Evolutionary conservation across 441 rosid genomes (phyloP).

Genomic region (Erysimum cheiri): DNA sequence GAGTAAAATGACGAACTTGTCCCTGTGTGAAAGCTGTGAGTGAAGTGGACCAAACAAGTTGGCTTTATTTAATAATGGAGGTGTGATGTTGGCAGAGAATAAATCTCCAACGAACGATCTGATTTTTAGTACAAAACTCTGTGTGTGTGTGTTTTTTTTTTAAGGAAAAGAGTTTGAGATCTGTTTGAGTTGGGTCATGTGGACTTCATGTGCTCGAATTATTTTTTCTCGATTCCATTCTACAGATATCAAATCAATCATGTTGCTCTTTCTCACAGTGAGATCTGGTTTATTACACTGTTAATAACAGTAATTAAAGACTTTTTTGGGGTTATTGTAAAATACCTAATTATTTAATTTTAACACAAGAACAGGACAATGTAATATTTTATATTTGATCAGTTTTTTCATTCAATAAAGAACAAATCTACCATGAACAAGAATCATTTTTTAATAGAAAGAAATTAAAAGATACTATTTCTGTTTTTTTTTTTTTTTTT

Average conservation of each 20-base stretch:
- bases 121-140: background rate
- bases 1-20: background rate
- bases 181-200: background rate
- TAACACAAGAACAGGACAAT: too few relatives aligned
- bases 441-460: too few relatives aligned
- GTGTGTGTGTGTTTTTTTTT: background rate
- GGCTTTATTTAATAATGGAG: conserved; percentile 25
- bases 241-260: background rate
- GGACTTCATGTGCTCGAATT: conserved; percentile 18
- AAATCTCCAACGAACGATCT: conserved; percentile 9
- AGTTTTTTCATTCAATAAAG: too few relatives aligned
- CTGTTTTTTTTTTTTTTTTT: too few relatives aligned
- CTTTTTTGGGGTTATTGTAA: too few relatives aligned
- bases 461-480: too few relatives aligned
- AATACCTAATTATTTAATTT: background rate
- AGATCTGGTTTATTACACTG: background rate
- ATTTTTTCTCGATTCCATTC: background rate
- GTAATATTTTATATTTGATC: too few relatives aligned
- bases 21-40: conserved; percentile 2
- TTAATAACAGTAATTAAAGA: background rate
- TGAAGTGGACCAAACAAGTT: conserved; percentile 25
- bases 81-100: conserved; percentile 4
- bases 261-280: background rate
- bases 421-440: too few relatives aligned
- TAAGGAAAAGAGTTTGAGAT: conserved; percentile 2